A percentile compares a stretch with the other conserved stretches of the same genome.
These are phyloP conservation scores for Leucocoprinus gongylophorus DNA, from an alignment of 1,284 basidiomycete genomes.

Conservation along the genomic window DNA sequence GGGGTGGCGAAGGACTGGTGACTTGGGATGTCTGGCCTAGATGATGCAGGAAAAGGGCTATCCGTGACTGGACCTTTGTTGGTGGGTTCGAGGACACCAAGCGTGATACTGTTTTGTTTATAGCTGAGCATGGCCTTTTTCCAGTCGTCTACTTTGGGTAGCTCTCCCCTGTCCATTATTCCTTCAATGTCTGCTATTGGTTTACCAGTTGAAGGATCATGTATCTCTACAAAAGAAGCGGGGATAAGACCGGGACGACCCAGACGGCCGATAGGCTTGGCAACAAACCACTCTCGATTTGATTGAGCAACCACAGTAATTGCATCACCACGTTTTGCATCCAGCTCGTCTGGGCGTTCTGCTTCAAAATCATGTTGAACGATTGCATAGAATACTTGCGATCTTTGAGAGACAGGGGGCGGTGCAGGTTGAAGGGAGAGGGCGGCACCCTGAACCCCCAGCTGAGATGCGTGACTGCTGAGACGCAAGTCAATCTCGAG, in stretches of 20 bases:
- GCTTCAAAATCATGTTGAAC: slow-evolving; percentile 95
- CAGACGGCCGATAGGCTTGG: slow-evolving; percentile 90
- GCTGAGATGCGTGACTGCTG: slow-evolving; percentile 40
- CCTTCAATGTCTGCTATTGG: slow-evolving; percentile 68
- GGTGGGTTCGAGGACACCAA: slow-evolving; percentile 80
- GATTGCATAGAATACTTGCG: slow-evolving; percentile 80
- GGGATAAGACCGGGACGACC: slow-evolving; percentile 97
- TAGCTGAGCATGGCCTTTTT: slow-evolving; percentile 92
- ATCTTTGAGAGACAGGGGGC: slow-evolving; percentile 36
- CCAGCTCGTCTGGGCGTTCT: slow-evolving; percentile 93
- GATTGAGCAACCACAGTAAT: slow-evolving; percentile 91
- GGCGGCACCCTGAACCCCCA: slow-evolving; percentile 17
- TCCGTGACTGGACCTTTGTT: slow-evolving; percentile 37
- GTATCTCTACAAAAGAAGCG: slow-evolving; percentile 92
- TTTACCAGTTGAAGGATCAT: slow-evolving; percentile 82
- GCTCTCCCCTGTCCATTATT: slow-evolving; percentile 77
- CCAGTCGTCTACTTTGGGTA: slow-evolving; percentile 98
- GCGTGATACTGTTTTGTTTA: slow-evolving; percentile 92
- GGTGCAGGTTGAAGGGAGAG: slow-evolving; percentile 19
- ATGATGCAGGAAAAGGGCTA: slow-evolving; percentile 33
- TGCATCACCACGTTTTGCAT: slow-evolving; percentile 89
- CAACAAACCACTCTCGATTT: slow-evolving; percentile 86
- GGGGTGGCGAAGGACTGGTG: slow-evolving; percentile 21
- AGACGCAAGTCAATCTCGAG: slow-evolving; percentile 10
- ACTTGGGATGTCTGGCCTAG: slow-evolving; percentile 3